A percentile compares a stretch with the other conserved stretches of the same genome.
Conservation (phyloP, 768 basidiomycete genomes). For the Coprinopsis sp. region DNA sequence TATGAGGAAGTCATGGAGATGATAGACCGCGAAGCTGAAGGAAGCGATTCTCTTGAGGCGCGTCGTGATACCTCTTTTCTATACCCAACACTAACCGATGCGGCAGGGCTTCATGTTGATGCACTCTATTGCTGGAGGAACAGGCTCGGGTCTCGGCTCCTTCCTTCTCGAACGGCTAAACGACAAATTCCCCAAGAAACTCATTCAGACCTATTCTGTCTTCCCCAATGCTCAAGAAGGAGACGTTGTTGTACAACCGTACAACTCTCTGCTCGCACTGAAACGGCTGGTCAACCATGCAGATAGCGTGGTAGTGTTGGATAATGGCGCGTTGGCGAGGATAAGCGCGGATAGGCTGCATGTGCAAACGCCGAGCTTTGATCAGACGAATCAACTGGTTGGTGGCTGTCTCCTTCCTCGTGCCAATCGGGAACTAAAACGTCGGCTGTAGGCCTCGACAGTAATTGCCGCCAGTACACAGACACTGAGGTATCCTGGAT, state of each 20-base stretch:
- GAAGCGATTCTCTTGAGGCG: conserved; percentile 95
- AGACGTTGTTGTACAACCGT: conserved; percentile 98
- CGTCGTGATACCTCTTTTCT: conserved; percentile 13
- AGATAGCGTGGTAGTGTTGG: conserved; percentile 94
- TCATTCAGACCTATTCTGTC: conserved; percentile 98
- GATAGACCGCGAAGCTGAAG: conserved; percentile 97
- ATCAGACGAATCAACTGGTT: conserved; percentile 90
- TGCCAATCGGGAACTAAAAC: background rate
- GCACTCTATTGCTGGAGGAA: conserved; percentile 98
- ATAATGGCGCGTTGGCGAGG: conserved; percentile 89
- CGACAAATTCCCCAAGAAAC: conserved; percentile 98
- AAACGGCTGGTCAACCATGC: conserved; percentile 95
- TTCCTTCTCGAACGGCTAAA: conserved; percentile 94
- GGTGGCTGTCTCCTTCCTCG: conserved; percentile 16
- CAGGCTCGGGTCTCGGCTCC: conserved; percentile 97
- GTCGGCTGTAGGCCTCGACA: conserved; percentile 83
- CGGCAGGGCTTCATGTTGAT: conserved; percentile 94
- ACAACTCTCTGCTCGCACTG: conserved; percentile 90
- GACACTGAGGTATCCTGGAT: conserved; percentile 93
- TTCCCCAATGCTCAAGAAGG: conserved; percentile 92
- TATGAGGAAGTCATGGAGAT: conserved; percentile 99
- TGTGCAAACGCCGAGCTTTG: conserved; percentile 80
- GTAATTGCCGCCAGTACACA: conserved; percentile 98
- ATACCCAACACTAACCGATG: background rate
- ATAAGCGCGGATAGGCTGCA: conserved; percentile 93